Evolutionary conservation across 1,284 basidiomycete species (phyloP), one percentile per base, ranked within the genome.

Genomic region (Paramarasmius palmivorus): DNA sequence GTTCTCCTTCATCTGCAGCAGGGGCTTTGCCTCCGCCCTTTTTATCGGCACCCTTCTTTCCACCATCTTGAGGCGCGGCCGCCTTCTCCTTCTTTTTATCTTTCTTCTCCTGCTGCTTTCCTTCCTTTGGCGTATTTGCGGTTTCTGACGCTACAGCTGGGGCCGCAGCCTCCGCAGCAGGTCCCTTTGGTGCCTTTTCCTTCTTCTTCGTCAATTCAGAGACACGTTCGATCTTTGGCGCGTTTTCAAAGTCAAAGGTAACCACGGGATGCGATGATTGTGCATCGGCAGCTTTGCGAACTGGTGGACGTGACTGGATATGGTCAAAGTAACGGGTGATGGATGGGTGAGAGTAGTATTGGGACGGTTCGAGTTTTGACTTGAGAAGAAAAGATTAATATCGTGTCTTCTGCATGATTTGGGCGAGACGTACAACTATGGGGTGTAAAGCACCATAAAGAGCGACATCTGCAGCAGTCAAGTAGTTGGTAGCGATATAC

Each of bases 261-360:
- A 96, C 77, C 3, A 78, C 58, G 7, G 78, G 70, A 70, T 90
- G 92, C 0, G 81, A 73, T 5, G 87, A 79, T 1, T 76, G 68
- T 1, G 75, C 63, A 36, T 78, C 75, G 6, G 86, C 82, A 2
- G 79, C 76, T 54, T 75, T 72, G 32, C 81, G 76, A 26, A 95
- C 80, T 36, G 77, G 66, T 3, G 86, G 77, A 20, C 78, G 78
- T 47, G 83, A 79, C 75, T 98, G 95, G 57, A 98, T 83, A 69
- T 96, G 92, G 68, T 95, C 90, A 67, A 97, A 96, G 79, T 95
- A 96, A 50, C 95, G 91, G 42, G 91, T 90, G 45, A 98, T 71
- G 23, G 92, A 82, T 5, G 95, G 92, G 54, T 84, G 81, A 25
- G 84, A 73, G 66, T 88, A 87, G 73, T 91, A 87, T 68, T 90